Percentiles rank a stretch among this genome's conserved stretches.
phyloP scores from a whole-genome alignment of 2,329 filamentous ascomycete genomes.

The Aspergillus glaucus region DNA sequence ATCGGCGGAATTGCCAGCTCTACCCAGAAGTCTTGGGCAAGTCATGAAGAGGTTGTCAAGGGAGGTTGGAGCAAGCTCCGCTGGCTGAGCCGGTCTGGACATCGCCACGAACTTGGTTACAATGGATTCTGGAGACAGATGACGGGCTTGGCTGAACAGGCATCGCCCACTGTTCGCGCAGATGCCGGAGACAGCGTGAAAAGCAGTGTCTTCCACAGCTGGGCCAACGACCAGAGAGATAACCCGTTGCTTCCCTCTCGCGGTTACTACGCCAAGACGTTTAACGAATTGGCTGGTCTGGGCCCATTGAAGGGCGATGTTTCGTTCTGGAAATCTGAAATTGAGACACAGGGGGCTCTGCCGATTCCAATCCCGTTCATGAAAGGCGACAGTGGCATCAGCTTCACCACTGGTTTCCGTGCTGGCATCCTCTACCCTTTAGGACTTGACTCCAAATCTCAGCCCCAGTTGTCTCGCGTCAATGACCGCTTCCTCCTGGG shows the following conservation, averaged over 20 bases:
- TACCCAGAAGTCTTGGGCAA: slow-evolving; percentile 86
- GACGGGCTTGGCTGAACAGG: slow-evolving; percentile 67
- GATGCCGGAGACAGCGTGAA: slow-evolving; percentile 91
- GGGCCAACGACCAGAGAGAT: slow-evolving; percentile 73
- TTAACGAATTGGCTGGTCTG: slow-evolving; percentile 79
- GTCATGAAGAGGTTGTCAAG: slow-evolving; percentile 81
- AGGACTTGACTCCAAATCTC: slow-evolving; percentile 50
- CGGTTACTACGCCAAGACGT: slow-evolving; percentile 73
- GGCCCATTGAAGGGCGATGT: slow-evolving; percentile 82
- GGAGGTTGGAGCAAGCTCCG: slow-evolving; percentile 70
- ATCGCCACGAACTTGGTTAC: slow-evolving; percentile 73
- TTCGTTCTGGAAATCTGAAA: slow-evolving; percentile 86
- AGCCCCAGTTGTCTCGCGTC: slow-evolving; percentile 65
- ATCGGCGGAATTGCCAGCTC: slow-evolving; percentile 76
- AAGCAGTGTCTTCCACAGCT: slow-evolving; percentile 75
- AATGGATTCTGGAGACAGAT: slow-evolving; percentile 81
- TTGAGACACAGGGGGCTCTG: slow-evolving; percentile 71
- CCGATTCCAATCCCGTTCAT: slow-evolving; percentile 66
- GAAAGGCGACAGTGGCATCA: slow-evolving; percentile 67
- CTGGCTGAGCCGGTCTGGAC: slow-evolving; percentile 61
- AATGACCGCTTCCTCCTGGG: slow-evolving; percentile 95
- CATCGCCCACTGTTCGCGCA: slow-evolving; percentile 71
- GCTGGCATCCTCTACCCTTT: slow-evolving; percentile 80
- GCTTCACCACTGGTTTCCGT: slow-evolving; percentile 73
- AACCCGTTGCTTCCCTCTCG: slow-evolving; percentile 75